Evolutionary conservation across 495 filamentous ascomycete species (phyloP).

Genomic region (Penicillium alfredii): DNA sequence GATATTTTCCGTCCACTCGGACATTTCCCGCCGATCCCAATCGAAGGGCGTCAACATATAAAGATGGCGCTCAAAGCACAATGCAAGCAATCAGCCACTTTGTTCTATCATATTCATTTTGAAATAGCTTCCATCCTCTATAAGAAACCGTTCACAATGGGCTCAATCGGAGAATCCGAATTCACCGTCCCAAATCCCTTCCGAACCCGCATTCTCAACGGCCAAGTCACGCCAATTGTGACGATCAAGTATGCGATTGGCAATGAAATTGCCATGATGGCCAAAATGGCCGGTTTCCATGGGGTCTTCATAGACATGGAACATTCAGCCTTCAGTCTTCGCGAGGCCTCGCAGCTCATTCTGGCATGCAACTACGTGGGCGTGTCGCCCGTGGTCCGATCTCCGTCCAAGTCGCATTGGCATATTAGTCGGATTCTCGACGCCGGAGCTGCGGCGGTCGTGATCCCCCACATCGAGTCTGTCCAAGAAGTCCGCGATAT

Average conservation of each 20-base stretch:
- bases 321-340: constrained; percentile 19
- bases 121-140: not conserved
- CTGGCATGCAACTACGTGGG: constrained; percentile 24
- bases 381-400: constrained; percentile 24
- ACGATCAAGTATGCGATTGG: constrained; percentile 20
- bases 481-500: constrained; percentile 25
- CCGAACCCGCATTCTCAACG: constrained; percentile 21
- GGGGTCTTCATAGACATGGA: constrained; percentile 32
- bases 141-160: constrained; percentile 10
- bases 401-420: constrained; percentile 28
- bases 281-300: constrained; percentile 27
- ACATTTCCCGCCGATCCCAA: not conserved
- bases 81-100: not conserved
- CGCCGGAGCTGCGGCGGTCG: constrained; percentile 24
- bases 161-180: constrained; percentile 14
- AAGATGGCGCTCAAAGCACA: not conserved
- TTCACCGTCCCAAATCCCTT: constrained; percentile 20
- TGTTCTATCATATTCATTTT: not conserved
- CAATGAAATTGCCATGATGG: constrained; percentile 26
- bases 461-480: constrained; percentile 26
- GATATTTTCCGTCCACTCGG: not conserved
- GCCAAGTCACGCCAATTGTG: constrained; percentile 23
- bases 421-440: constrained; percentile 28
- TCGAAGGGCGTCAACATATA: not conserved
- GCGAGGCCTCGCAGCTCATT: constrained; percentile 18